These are phyloP conservation scores for Xylaria sp. DNA, from an alignment of 2,329 filamentous ascomycete species.

Conservation along the genomic window DNA sequence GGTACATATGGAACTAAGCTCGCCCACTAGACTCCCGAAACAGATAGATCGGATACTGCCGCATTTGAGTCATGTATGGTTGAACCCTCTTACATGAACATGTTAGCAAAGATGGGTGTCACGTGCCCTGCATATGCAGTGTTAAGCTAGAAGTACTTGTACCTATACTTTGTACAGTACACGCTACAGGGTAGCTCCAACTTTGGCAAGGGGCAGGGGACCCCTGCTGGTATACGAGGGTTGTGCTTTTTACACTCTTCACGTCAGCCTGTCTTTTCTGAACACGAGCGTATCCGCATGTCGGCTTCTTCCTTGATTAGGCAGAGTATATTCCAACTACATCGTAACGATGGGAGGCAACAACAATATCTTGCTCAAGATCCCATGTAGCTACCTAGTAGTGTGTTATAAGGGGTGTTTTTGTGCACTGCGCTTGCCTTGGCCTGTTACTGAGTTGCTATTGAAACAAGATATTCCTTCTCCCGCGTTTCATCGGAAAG, in stretches of 20 bases:
- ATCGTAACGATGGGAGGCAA: not conserved
- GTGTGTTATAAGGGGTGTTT: not conserved
- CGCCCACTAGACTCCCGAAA: not conserved
- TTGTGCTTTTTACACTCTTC: not conserved
- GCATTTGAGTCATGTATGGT: too few species aligned
- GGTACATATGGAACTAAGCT: not conserved
- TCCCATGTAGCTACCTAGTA: not conserved
- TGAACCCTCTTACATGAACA: too few species aligned
- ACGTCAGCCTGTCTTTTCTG: slow-evolving; percentile 15
- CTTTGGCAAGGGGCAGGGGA: slow-evolving; percentile 14
- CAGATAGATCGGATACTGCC: not conserved
- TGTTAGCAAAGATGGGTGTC: slow-evolving; percentile 3
- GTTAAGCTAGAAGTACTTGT: not conserved
- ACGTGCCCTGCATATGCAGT: slow-evolving; percentile 10
- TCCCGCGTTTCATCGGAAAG: slow-evolving; percentile 37
- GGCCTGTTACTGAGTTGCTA: slow-evolving; percentile 2
- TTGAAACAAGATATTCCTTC: slow-evolving; percentile 32
- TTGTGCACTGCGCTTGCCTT: slow-evolving; percentile 27
- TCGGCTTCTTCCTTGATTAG: slow-evolving; percentile 6
- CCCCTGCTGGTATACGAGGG: slow-evolving; percentile 32
- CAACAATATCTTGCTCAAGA: slow-evolving; percentile 5
- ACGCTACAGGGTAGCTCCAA: slow-evolving; percentile 4
- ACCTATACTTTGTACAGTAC: not conserved
- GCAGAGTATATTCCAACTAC: slow-evolving; percentile 2
- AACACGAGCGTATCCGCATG: slow-evolving; percentile 37